These are phyloP conservation scores for Ceratorhiza oryzae-sativae DNA, from an alignment of 1,284 basidiomycete species.

Conservation along the genomic window DNA sequence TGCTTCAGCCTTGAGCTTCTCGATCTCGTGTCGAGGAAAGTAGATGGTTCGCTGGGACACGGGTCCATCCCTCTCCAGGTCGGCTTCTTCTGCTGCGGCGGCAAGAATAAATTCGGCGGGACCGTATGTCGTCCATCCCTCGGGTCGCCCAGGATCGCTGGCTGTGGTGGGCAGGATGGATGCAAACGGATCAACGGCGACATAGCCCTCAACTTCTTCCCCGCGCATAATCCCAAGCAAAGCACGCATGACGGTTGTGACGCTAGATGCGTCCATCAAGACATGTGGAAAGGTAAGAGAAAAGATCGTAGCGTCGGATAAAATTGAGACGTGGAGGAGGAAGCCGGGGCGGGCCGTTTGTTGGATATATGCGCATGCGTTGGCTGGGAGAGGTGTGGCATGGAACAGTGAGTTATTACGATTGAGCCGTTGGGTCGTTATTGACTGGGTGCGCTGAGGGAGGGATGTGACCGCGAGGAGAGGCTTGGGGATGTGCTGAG, in stretches of 20 bases:
- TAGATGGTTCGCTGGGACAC: conserved; percentile 25
- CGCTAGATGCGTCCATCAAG: conserved; percentile 17
- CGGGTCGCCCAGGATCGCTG: neutral
- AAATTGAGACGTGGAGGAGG: conserved; percentile 13
- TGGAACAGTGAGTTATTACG: conserved; percentile 2
- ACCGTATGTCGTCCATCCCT: conserved; percentile 32
- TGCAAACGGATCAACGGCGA: conserved; percentile 5
- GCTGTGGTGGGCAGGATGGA: neutral
- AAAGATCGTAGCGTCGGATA: conserved; percentile 7
- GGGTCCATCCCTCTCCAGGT: conserved; percentile 8
- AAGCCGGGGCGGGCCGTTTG: conserved; percentile 1
- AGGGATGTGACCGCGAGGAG: neutral
- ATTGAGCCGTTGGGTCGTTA: conserved; percentile 6
- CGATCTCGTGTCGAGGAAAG: conserved; percentile 16
- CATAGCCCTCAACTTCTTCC: neutral
- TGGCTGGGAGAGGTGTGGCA: neutral
- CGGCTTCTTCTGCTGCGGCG: neutral
- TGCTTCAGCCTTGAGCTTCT: conserved; percentile 3
- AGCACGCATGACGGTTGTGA: neutral
- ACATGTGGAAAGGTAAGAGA: conserved; percentile 26
- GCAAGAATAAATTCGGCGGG: neutral
- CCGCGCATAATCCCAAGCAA: neutral
- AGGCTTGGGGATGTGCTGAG: conserved; percentile 1
- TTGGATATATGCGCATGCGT: neutral
- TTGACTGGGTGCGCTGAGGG: conserved; percentile 1